phyloP scores from a whole-genome alignment of 2,329 filamentous ascomycete genomes.

The Sporothrix variecibatus region DNA sequence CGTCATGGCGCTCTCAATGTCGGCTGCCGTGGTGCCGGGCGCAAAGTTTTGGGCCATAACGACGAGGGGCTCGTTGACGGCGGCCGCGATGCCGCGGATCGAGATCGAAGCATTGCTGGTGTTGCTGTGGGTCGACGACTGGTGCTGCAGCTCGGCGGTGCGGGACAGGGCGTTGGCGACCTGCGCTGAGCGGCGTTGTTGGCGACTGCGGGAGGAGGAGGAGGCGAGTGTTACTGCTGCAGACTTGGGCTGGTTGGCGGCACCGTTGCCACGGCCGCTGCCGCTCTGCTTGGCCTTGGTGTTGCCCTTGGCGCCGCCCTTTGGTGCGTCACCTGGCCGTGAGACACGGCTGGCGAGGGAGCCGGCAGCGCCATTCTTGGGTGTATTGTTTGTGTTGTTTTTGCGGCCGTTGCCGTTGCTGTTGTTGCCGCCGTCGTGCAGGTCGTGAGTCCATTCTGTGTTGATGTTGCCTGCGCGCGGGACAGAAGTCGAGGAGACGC shows the following conservation, averaged over 20 bases:
- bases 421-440: slow-evolving; percentile 51
- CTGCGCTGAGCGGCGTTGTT: slow-evolving; percentile 43
- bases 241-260: slow-evolving; percentile 21
- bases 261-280: slow-evolving; percentile 26
- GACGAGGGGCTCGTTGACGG: slow-evolving; percentile 54
- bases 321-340: slow-evolving; percentile 24
- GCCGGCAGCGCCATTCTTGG: slow-evolving; percentile 37
- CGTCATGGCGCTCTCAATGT: slow-evolving; percentile 81
- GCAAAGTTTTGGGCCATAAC: slow-evolving; percentile 82
- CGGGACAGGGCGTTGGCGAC: slow-evolving; percentile 50
- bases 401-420: not conserved
- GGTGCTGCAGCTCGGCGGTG: slow-evolving; percentile 37
- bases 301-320: slow-evolving; percentile 33
- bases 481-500: slow-evolving; percentile 37
- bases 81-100: slow-evolving; percentile 70
- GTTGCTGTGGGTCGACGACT: slow-evolving; percentile 26
- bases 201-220: not conserved
- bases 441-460: slow-evolving; percentile 71
- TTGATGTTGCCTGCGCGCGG: slow-evolving; percentile 55
- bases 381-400: not conserved
- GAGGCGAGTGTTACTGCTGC: not conserved
- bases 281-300: not conserved
- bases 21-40: slow-evolving; percentile 75
- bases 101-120: slow-evolving; percentile 57
- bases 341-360: slow-evolving; percentile 53